Evolutionary conservation across 129 eudicot species (phyloP).

Genomic region (Lactuca sativa): DNA sequence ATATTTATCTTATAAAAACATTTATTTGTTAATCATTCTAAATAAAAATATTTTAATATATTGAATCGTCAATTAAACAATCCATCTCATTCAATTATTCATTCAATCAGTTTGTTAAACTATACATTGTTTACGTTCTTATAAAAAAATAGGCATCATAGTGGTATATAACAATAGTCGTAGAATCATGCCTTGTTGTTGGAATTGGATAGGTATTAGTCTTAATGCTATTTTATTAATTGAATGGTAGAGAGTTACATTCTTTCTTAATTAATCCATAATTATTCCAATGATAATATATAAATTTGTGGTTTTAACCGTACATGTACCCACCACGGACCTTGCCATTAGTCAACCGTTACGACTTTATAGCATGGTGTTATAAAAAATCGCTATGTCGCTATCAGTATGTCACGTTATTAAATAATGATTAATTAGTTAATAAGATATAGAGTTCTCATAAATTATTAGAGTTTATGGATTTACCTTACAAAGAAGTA

Average conservation of each 20-base stretch:
- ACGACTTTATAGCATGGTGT: not conserved
- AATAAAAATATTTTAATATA: no score
- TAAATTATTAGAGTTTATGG: not conserved
- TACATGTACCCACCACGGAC: conserved; percentile 1
- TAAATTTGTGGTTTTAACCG: not conserved
- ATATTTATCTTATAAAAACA: no score
- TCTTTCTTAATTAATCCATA: no score
- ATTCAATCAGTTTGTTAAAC: no score
- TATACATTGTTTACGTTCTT: no score
- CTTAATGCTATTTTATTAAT: no score
- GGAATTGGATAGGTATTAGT: not conserved
- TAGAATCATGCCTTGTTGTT: not conserved
- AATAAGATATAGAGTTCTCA: not conserved
- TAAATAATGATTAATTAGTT: no score
- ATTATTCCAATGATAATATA: not conserved
- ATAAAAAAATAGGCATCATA: not conserved
- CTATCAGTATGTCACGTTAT: not conserved
- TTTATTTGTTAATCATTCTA: no score
- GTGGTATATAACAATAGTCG: not conserved
- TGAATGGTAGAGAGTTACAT: not conserved
- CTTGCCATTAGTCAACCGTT: not conserved
- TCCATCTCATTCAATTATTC: no score
- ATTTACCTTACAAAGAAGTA: not conserved
- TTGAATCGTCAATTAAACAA: no score
- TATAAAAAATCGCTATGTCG: not conserved